Evolutionary conservation across 805 yeast species (phyloP), one percentile per base, ranked within the genome.

Genomic region (Limtongia smithiae): DNA sequence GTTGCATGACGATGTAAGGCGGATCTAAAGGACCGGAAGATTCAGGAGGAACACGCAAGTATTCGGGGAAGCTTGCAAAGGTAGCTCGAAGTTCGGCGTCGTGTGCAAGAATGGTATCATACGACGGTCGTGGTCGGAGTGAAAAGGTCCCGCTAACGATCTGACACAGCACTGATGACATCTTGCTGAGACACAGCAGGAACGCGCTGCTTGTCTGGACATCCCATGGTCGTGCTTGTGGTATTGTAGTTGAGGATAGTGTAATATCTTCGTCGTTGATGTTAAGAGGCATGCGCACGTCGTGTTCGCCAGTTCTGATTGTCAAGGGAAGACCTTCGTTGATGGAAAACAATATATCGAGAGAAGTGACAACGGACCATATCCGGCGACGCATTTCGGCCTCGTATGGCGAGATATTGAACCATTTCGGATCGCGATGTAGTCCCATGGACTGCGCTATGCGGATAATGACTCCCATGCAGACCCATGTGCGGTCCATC

Each of bases 351-450:
- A 53, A 44, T 17, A 46, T 50, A 43, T 65, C 69, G 18, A 65
- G 35, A 14, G 50, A 53, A 8, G 48, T 44, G 12, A 64, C 45
- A 9, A 51, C 9, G 5, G 61, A 50, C 68, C 68, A 65, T 15
- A 64, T 40, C 20, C 60, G 48, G 17, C 67, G 48, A 24, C 68
- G 47, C 34, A 57, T 55, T 30, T 65, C 68, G 4, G 62, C 56
- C 37, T 65, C 67, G 37, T 59, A 64, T 8, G 60, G 57, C 8
- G 65, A 48, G 41, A 65, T 45, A 27, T 49, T 54, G 51, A 65
- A 65, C 65, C 66, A 64, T 25, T 59, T 59, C 6, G 69, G 67
- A 41, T 65, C 69, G 18, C 69, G 55, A 44, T 65, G 68, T n/a
- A 65, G 51, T 8, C 69, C 69, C 69, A 65, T 65, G 5, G 63